Percentiles rank a stretch among this genome's conserved stretches.
These are phyloP conservation scores for Fagus crenata DNA, from an alignment of 306 rosid genomes.

Conservation along the genomic window DNA sequence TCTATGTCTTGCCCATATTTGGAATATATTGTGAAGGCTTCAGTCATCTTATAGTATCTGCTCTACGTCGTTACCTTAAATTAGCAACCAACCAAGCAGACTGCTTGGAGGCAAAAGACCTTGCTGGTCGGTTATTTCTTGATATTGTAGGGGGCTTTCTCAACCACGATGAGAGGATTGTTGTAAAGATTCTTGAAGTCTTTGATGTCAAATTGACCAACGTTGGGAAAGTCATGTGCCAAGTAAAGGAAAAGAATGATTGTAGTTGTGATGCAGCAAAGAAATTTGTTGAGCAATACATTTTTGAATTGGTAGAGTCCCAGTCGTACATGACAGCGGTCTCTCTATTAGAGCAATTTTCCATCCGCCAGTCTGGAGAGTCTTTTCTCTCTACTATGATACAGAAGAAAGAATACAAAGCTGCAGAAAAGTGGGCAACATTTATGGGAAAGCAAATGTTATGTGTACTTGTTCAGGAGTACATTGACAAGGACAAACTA, in stretches of 20 bases:
- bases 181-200: slow-evolving; percentile 65
- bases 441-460: slow-evolving; percentile 82
- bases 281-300: slow-evolving; percentile 59
- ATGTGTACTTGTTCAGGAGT: slow-evolving; percentile 65
- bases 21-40: slow-evolving; percentile 68
- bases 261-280: slow-evolving; percentile 51
- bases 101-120: slow-evolving; percentile 49
- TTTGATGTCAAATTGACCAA: slow-evolving; percentile 62
- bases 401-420: slow-evolving; percentile 63
- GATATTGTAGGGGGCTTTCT: slow-evolving; percentile 67
- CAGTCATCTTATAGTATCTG: slow-evolving; percentile 80
- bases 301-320: slow-evolving; percentile 53
- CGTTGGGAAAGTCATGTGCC: slow-evolving; percentile 63
- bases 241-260: slow-evolving; percentile 36
- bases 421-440: slow-evolving; percentile 96
- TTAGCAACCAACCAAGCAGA: slow-evolving; percentile 40
- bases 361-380: slow-evolving; percentile 55
- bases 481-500: slow-evolving; percentile 61
- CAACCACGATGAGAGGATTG: slow-evolving; percentile 67
- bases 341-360: slow-evolving; percentile 75
- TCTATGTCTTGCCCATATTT: slow-evolving; percentile 70
- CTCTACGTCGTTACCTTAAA: slow-evolving; percentile 67
- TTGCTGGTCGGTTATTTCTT: slow-evolving; percentile 68
- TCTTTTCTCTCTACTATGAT: slow-evolving; percentile 75
- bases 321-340: slow-evolving; percentile 71